Conservation (phyloP, 257 asterid genomes). For the Linderniella brevidens region DNA sequence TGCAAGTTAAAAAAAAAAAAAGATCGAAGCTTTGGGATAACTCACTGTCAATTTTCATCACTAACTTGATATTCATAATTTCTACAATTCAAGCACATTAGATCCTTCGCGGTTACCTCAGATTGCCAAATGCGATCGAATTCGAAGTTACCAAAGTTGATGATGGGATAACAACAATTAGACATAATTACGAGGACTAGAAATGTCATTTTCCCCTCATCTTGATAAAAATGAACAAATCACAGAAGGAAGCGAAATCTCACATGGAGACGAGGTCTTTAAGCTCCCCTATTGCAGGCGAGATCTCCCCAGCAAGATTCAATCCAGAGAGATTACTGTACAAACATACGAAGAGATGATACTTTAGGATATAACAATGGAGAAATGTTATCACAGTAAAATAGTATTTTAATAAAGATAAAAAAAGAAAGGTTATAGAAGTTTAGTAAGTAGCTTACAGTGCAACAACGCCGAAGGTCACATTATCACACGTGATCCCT, state of each 20-base stretch:
- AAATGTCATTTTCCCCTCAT: background rate
- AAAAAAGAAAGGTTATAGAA: background rate
- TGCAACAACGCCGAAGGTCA: conserved; percentile 69
- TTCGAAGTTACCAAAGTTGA: too few relatives aligned
- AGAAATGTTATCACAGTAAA: background rate
- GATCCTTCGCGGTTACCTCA: too few relatives aligned
- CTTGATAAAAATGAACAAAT: background rate
- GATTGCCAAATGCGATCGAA: too few relatives aligned
- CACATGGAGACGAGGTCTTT: conserved; percentile 58
- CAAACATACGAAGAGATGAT: background rate
- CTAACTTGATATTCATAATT: too few relatives aligned
- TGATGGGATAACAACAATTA: too few relatives aligned
- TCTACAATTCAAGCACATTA: too few relatives aligned
- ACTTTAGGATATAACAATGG: too few relatives aligned
- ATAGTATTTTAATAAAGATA: background rate
- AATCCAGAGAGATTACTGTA: conserved; percentile 74
- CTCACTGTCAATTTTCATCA: too few relatives aligned
- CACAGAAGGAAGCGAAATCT: background rate
- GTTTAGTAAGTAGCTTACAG: conserved; percentile 38
- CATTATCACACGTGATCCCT: conserved; percentile 81
- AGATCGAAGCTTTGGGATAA: too few relatives aligned
- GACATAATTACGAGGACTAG: background rate
- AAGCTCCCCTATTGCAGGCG: conserved; percentile 84
- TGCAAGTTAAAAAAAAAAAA: too few relatives aligned
- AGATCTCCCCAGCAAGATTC: conserved; percentile 88